Evolutionary conservation across 257 asterid species (phyloP), one percentile per base, ranked within the genome.

Genomic region (Capsicum pubescens): DNA sequence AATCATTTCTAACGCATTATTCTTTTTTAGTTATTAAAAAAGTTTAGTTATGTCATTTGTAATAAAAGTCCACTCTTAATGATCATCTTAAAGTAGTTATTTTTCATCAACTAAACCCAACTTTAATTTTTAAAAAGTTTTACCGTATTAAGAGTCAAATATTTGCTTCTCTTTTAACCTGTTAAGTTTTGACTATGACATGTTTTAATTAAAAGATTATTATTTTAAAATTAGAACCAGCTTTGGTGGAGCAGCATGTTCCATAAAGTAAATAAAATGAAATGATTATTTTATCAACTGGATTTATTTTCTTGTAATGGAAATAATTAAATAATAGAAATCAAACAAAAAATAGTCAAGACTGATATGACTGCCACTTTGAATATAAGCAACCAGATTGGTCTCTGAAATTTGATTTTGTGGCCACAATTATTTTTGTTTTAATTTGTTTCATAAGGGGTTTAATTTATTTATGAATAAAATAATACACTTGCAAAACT

Each of bases 211-310:
- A 39, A 39, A 4, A 39, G 5, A 39, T 26, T 26, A 39, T 4
- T 39, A 3, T 39, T 39, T 39, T 39, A 39, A 39, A 39, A 39
- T 39, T 39, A 39, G 44, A 39, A 3, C 44, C 44, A 39, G 44
- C 44, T 39, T 39, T 39, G 44, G 15, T 44, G 80, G 55, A 71
- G 11, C 58, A 44, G 58, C 57, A 46, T 71, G 10, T 71, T n/a
- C 6, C 11, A 39, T 11, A 46, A 72, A 72, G 35, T 58, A 72
- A 21, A 6, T 72, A 71, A 46, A 48, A 12, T 10, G n/a, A 72
- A 72, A 46, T 72, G 80, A 71, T 71, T 71, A 71, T n/a, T 71
- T 46, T 35, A 10, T 46, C 9, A 56, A 70, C 54, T 16, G 16
- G 0, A 16, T 42, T 16, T 70, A 70, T 42, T 44, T 70, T 44